Conservation (phyloP, 441 rosid genomes). For the Adansonia madagascariensis region DNA sequence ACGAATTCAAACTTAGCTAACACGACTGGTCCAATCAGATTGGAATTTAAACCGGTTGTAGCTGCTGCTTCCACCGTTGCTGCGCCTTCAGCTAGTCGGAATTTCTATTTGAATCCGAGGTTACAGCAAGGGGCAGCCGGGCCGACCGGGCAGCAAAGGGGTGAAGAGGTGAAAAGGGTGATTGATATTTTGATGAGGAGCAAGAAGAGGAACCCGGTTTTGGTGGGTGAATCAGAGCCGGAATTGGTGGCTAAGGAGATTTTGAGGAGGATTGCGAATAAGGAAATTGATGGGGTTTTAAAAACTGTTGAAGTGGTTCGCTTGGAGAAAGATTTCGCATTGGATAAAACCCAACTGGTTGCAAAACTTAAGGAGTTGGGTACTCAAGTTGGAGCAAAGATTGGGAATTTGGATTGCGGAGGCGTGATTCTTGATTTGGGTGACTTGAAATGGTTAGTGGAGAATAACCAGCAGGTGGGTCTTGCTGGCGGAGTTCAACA, state of each 20-base stretch:
- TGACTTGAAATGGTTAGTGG: conserved; percentile 90
- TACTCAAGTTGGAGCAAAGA: conserved; percentile 50
- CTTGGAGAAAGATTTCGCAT: conserved; percentile 57
- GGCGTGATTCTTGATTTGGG: conserved; percentile 85
- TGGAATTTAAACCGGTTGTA: conserved; percentile 58
- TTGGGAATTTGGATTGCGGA: conserved; percentile 45
- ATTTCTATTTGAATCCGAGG: conserved; percentile 71
- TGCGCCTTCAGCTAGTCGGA: conserved; percentile 38
- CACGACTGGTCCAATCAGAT: conserved; percentile 45
- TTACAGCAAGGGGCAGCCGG: conserved; percentile 47
- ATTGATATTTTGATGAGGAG: conserved; percentile 61
- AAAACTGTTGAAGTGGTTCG: conserved; percentile 60
- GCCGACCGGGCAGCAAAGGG: conserved; percentile 48
- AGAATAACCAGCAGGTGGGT: conserved; percentile 26
- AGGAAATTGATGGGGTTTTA: conserved; percentile 62
- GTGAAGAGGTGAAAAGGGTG: conserved; percentile 66
- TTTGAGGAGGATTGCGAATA: conserved; percentile 57
- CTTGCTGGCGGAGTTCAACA: conserved; percentile 41
- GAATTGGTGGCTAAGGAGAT: conserved; percentile 67
- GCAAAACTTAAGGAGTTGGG: conserved; percentile 61
- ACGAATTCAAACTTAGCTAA: conserved; percentile 36
- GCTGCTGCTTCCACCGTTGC: conserved; percentile 21
- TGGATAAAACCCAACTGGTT: conserved; percentile 47
- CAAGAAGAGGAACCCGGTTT: conserved; percentile 78
- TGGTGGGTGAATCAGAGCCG: conserved; percentile 85